These are phyloP conservation scores for Castanea sativa DNA, from an alignment of 306 rosid genomes.

Conservation along the genomic window DNA sequence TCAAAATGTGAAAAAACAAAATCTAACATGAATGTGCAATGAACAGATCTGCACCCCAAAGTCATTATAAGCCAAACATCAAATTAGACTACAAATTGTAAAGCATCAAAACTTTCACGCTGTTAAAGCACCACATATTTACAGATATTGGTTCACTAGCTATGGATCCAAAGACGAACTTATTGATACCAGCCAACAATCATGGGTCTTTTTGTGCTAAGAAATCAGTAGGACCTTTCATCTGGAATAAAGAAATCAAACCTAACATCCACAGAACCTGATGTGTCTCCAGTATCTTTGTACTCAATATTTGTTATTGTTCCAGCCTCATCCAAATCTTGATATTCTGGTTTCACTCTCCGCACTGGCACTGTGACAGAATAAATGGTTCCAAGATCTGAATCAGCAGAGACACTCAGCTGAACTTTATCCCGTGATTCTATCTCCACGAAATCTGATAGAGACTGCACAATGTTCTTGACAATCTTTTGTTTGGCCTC, in stretches of 20 bases:
- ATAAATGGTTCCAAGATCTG: conserved; percentile 88
- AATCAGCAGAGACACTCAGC: conserved; percentile 81
- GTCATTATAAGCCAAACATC: neutral
- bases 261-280: conserved; percentile 67
- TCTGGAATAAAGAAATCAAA: conserved; percentile 56
- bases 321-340: conserved; percentile 65
- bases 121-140: conserved; percentile 20
- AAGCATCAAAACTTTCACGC: conserved; percentile 13
- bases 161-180: conserved; percentile 4
- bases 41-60: neutral
- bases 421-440: conserved; percentile 95
- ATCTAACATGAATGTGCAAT: neutral
- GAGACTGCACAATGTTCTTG: conserved; percentile 65
- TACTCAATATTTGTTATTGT: conserved; percentile 81
- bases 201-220: neutral
- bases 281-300: conserved; percentile 70
- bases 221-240: conserved; percentile 19
- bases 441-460: conserved; percentile 94
- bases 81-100: conserved; percentile 14
- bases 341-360: conserved; percentile 91
- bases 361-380: conserved; percentile 94
- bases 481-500: conserved; percentile 90
- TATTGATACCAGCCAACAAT: too few relatives aligned
- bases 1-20: neutral
- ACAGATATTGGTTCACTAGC: conserved; percentile 27